Evolutionary conservation across 2,329 filamentous ascomycete species (phyloP), one percentile per base, ranked within the genome.

Genomic region (Pyricularia sp.): DNA sequence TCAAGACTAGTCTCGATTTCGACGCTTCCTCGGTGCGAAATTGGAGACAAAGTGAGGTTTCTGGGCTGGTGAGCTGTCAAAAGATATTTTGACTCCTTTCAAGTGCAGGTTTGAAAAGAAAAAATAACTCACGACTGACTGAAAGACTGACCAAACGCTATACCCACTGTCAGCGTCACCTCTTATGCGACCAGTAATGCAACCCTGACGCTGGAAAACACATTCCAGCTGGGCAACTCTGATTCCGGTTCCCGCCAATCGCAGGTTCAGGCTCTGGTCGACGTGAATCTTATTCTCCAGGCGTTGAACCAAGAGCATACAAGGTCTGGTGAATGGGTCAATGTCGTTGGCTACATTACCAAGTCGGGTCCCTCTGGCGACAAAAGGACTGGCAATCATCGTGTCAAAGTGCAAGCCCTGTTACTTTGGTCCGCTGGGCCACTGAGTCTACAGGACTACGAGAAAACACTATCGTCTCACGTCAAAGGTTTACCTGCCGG

Each of bases 11-110:
- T 89, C 70, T 87, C 93, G 70, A 82, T 94, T 68, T 87, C 86
- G 17, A 81, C 85, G 69, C 79, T 94, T 17, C 80, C 84, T 3
- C 75, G 76, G 67, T 81, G 81, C 66, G 75, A 80, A n/a, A 72
- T 81, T 17, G 86, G 86, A 59, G 86, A 88, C n/a, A 98, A 98
- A 80, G 90, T 97, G 70, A 90, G 94, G 71, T 97, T 98, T 78
- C 80, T 98, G 67, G 94, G 93, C 78, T 97, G 94, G 94, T 97
- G 84, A 81, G 88, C 65, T 70, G 66, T 17, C 58, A 61, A 59
- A 23, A 12, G 58, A 61, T 23, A 61, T 25, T 25, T 25, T 61
- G 9, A 25, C n/a, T 61, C 23, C 12, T 25, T 12, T 17, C 11
- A 12, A 61, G 14, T 25, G 59, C 59, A 28, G 12, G 14, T 28